These are phyloP conservation scores for Maudiozyma saulgeensis DNA, from an alignment of 805 yeast species.

Conservation along the genomic window DNA sequence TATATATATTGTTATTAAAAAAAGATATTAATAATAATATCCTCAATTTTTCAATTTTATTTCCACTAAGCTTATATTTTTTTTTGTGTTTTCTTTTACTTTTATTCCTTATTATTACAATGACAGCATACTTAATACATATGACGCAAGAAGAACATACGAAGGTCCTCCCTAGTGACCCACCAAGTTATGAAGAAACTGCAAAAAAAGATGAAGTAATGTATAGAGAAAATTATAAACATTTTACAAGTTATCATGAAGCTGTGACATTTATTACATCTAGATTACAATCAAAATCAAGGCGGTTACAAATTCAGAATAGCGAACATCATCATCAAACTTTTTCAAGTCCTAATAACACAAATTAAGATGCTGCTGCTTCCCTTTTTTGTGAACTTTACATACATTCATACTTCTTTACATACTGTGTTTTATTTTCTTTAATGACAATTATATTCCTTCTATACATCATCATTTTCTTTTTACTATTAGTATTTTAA, in stretches of 20 bases:
- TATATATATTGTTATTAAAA: too few species aligned
- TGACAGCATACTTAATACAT: background rate
- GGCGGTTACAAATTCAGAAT: background rate
- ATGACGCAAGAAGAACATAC: background rate
- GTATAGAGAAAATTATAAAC: background rate
- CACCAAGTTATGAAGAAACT: conserved; percentile 24
- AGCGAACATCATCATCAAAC: background rate
- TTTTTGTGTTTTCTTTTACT: background rate
- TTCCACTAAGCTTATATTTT: background rate
- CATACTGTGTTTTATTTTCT: too few species aligned
- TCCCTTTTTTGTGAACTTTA: too few species aligned
- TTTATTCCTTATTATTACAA: background rate
- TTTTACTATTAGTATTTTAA: too few species aligned
- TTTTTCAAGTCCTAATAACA: too few species aligned
- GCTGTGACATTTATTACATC: background rate
- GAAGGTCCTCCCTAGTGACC: conserved; percentile 11
- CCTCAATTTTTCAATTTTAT: too few species aligned
- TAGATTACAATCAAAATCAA: background rate
- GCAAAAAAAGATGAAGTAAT: conserved; percentile 7
- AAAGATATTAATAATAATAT: too few species aligned
- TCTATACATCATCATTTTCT: too few species aligned
- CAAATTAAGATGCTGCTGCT: too few species aligned
- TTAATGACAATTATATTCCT: too few species aligned
- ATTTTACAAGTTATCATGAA: background rate
- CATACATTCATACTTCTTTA: too few species aligned